Conservation (phyloP, 805 yeast genomes). For the Kuraishia ogatae region DNA sequence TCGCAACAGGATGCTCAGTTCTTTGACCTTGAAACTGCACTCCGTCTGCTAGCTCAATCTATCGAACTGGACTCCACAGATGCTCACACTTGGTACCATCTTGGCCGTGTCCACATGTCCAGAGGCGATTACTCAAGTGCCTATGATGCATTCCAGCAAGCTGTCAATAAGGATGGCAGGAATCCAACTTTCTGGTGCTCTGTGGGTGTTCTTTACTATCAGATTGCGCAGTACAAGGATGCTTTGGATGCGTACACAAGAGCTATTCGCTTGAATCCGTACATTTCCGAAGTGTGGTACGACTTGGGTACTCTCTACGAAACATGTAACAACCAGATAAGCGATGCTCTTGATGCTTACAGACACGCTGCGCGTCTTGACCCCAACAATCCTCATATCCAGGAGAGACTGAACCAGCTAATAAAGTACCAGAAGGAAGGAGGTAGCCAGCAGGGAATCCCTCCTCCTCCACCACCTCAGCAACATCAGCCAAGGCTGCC, state of each 20-base stretch:
- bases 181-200: conserved; percentile 98
- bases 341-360: conserved; percentile 95
- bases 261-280: conserved; percentile 92
- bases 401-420: conserved; percentile 83
- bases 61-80: conserved; percentile 84
- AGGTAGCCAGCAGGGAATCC: conserved; percentile 38
- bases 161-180: conserved; percentile 92
- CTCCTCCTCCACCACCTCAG: conserved; percentile 59
- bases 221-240: conserved; percentile 91
- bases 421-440: conserved; percentile 65
- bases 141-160: conserved; percentile 97
- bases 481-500: conserved; percentile 56
- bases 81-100: conserved; percentile 95
- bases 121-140: conserved; percentile 93
- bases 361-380: conserved; percentile 93
- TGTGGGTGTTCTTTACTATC: conserved; percentile 92
- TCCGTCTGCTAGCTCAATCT: conserved; percentile 75
- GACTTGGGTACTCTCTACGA: conserved; percentile 96
- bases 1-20: conserved; percentile 64
- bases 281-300: conserved; percentile 97
- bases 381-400: conserved; percentile 90
- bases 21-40: conserved; percentile 77
- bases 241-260: conserved; percentile 97
- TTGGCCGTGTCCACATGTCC: conserved; percentile 96
- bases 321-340: conserved; percentile 91